Base-by-base conservation (phyloP, 169 alveolate genomes). In the Plasmodium billcollinsi region DNA sequence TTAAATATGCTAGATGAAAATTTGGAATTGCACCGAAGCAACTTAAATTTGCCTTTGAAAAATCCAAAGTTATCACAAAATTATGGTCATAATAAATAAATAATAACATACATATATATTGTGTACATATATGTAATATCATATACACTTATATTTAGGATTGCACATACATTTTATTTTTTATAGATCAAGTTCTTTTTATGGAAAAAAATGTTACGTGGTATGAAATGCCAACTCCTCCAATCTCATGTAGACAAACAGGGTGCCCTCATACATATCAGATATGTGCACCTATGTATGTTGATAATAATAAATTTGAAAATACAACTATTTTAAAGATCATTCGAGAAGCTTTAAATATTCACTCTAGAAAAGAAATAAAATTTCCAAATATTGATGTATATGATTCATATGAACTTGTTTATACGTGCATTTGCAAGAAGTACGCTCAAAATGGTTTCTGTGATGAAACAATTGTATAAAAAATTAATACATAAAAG, bases 181-280 rank as follows among this genome's bases (percentile, higher is more conserved):
- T 26, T 47, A 58, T 50, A 78, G 89, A 18, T 24, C 75, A 78
- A 1, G 7, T 33, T 43, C 65, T 43, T 29, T 70, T 78, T 6
- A 29, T 78, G 2, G 78, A 78, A 70, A n/a, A 78, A 6, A 20
- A 65, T 1, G 0, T 0, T 8, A 29, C 47, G 2, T 78, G 89
- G 89, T 7, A 11, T 47, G 24, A 49, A 24, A 24, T 65, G 33
- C 72, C 78, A 8, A 9, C 20, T 54, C 50, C 49, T 9, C 20
- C 18, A 20, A 26, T 78, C 20, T 45, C 78, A 15, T 78, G 89
- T 71, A 63, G 89, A 66, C 72, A 63, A 66, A 78, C 78, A 3
- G 75, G 78, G 11, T 78, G 89, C 20, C 89, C 89, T 43, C 15
- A 78, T 29, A 0, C 89, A 21, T 78, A 78, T 66, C 63, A 78